Conservation (phyloP, 805 yeast species). For the Metschnikowia henanensis region DNA sequence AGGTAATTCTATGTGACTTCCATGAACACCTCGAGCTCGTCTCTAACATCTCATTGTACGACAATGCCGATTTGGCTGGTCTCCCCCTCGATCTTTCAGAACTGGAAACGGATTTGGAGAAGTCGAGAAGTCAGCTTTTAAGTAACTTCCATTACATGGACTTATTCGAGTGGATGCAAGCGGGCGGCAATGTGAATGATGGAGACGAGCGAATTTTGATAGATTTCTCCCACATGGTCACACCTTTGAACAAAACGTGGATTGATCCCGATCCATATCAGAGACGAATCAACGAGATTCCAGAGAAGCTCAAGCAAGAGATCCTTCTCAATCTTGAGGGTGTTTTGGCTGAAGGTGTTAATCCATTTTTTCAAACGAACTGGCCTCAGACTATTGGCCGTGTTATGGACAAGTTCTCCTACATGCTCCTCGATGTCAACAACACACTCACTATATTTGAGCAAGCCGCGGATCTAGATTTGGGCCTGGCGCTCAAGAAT, state of each 20-base stretch:
- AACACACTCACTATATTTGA: slow-evolving; percentile 27
- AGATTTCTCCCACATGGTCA: slow-evolving; percentile 53
- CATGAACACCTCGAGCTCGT: slow-evolving; percentile 46
- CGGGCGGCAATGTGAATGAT: slow-evolving; percentile 47
- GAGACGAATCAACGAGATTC: slow-evolving; percentile 38
- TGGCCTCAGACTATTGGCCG: slow-evolving; percentile 56
- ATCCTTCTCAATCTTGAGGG: slow-evolving; percentile 37
- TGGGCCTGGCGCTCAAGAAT: slow-evolving; percentile 3
- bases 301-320: slow-evolving; percentile 31
- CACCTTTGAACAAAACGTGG: slow-evolving; percentile 52
- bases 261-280: slow-evolving; percentile 49
- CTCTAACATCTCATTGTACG: slow-evolving; percentile 42
- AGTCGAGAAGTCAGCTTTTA: slow-evolving; percentile 16
- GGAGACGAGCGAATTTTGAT: slow-evolving; percentile 50
- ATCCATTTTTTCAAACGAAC: slow-evolving; percentile 42
- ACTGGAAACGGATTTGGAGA: slow-evolving; percentile 6
- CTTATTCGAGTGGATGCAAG: slow-evolving; percentile 45
- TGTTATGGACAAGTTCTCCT: slow-evolving; percentile 54
- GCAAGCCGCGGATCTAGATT: neutral
- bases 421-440: slow-evolving; percentile 44
- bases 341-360: slow-evolving; percentile 18
- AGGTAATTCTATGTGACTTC: slow-evolving; percentile 61
- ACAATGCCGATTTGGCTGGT: slow-evolving; percentile 35
- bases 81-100: slow-evolving; percentile 30
- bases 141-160: slow-evolving; percentile 29